Base-by-base conservation (phyloP, 2,329 filamentous ascomycete species). In the Cladosporium austrohemisphaericum region DNA sequence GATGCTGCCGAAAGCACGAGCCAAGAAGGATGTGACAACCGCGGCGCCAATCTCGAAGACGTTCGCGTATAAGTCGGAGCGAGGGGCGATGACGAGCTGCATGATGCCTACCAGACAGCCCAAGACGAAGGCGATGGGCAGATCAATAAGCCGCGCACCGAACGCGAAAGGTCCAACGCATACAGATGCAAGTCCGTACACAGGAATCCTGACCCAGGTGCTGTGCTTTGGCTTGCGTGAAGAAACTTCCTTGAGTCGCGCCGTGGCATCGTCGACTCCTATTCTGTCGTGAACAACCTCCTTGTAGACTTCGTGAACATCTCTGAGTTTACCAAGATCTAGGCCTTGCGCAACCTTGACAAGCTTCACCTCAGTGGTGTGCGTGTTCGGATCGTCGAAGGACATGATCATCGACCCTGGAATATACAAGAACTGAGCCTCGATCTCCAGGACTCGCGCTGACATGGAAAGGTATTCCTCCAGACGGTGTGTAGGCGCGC, bases 351-450 rank as follows among this genome's bases (percentile, higher is more conserved):
- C 69, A 0, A 81, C 78, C 10, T 83, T 79, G 5, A 90, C 82
- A 25, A 90, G 76, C 68, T 88, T 87, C 54, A 90, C 85, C 63
- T 89, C 85, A n/a, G 85, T 85, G 0, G 86, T 90, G 61, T 90
- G 85, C 0, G 85, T 88, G 0, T 76, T 70, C 4, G 72, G 69
- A 66, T 92, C 87, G 61, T 82, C 90, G 62, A 96, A 95, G 4
- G 88, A 92, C 63, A 95, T 86, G 50, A 96, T 87, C 91, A 96
- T 96, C 62, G 88, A 94, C 0, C 88, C 88, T 0, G 91, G 90
- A 23, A 95, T 81, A 64, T 95, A 96, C 18, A 95, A 72, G 59
- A 93, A 95, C 60, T 95, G 89, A 5, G 85, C 86, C 56, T 95
- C 86, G 13, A 95, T 91, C 66, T 91, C 87, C 29, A 96, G 77